A percentile compares a stretch with the other conserved stretches of the same genome.
These are phyloP conservation scores for Leishmania turanica DNA, from an alignment of 208 protist genomes.

Conservation along the genomic window DNA sequence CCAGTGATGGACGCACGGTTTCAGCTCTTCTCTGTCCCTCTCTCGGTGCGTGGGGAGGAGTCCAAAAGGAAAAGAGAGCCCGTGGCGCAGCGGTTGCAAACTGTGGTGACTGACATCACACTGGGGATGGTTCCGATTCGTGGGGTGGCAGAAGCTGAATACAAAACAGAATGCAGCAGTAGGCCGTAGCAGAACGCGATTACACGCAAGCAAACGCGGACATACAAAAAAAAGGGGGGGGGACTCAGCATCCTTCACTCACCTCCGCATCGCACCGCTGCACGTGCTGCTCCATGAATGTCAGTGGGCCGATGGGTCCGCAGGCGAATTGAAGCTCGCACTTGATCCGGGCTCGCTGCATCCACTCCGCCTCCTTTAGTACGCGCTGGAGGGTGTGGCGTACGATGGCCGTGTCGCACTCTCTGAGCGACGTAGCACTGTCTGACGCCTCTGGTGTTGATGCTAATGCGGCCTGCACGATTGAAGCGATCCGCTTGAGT, in stretches of 20 bases:
- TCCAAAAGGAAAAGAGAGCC: not conserved
- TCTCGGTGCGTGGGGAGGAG: not conserved
- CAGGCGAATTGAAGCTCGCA: conserved; percentile 66
- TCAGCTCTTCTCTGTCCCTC: not conserved
- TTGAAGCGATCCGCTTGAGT: conserved; percentile 8
- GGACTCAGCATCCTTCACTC: not conserved
- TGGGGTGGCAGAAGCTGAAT: conserved; percentile 1
- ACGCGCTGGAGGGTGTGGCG: conserved; percentile 34
- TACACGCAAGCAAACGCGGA: not conserved
- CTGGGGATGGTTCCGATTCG: not conserved
- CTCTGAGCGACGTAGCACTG: not conserved
- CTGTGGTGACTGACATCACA: not conserved
- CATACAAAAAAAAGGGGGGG: not conserved
- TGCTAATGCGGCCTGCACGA: conserved; percentile 9
- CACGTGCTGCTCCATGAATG: conserved; percentile 17
- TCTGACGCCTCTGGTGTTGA: not conserved
- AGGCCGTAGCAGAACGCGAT: not conserved
- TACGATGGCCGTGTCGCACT: conserved; percentile 6
- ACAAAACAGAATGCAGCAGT: conserved; percentile 15
- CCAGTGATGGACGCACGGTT: not conserved
- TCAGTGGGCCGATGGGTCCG: conserved; percentile 4
- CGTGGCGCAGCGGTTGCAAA: not conserved
- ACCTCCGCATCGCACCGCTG: conserved; percentile 8
- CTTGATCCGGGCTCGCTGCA: conserved; percentile 60
- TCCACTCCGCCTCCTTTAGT: conserved; percentile 51